Evolutionary conservation across 23 red algal genomes (phyloP).

Genomic region (Gracilaria vermiculophylla): DNA sequence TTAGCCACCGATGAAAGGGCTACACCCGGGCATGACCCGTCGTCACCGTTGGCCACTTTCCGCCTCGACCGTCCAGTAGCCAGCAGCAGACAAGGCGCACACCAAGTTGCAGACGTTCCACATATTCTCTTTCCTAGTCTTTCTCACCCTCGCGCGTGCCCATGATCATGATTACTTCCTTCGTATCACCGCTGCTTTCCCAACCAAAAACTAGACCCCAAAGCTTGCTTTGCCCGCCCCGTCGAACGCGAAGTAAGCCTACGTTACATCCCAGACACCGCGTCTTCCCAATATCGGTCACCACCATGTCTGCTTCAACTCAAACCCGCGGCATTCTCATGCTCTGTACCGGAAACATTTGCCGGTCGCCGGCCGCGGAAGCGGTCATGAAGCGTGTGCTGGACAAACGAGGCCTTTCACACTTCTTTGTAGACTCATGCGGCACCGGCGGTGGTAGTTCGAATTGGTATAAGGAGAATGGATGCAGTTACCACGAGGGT

Average conservation of each 20-base stretch:
- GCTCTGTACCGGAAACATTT: conserved; percentile 92
- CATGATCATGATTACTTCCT: neutral
- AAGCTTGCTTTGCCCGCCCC: neutral
- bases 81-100: too few relatives aligned
- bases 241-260: neutral
- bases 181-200: neutral
- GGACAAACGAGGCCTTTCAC: conserved; percentile 3
- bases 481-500: conserved; percentile 79
- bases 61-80: too few relatives aligned
- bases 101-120: too few relatives aligned
- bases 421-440: conserved; percentile 85
- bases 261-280: neutral
- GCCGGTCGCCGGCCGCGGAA: conserved; percentile 91
- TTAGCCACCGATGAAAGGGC: neutral
- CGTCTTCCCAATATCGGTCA: neutral
- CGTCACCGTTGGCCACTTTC: too few relatives aligned
- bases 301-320: neutral
- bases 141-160: neutral
- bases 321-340: conserved; percentile 56
- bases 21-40: neutral
- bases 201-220: neutral
- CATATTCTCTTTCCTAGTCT: neutral
- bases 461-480: conserved; percentile 77
- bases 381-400: conserved; percentile 68
- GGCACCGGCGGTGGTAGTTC: conserved; percentile 85